Base-by-base conservation (phyloP, 1,284 basidiomycete species). In the Ganoderma meredithae region DNA sequence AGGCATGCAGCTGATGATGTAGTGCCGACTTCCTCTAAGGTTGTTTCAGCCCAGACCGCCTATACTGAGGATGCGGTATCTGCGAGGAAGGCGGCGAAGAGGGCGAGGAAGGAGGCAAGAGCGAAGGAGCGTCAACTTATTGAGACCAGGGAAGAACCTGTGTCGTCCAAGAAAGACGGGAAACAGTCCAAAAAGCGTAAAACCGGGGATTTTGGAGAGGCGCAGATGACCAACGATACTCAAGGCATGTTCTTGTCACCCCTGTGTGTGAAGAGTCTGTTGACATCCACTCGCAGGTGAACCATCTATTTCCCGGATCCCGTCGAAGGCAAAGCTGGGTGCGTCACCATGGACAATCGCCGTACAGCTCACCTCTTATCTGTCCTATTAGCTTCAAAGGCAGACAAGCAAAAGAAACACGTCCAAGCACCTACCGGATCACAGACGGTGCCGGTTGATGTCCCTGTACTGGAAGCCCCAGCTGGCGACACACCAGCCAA, bases 101-200 rank as follows among this genome's bases (percentile, higher is more conserved):
- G 65, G 47, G 64, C 27, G 9, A 63, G 60, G 53, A 63, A 53
- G 66, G 65, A 62, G 62, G 31, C 58, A 7, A 68, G 66, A 66
- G 65, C 59, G 61, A 25, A 53, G 7, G 64, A 68, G 47, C 36
- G 39, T 36, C 62, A 25, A 22, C 13, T 12, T 13, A 5, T n/a
- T 33, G 55, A 58, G 33, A 22, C 36, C 25, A 22, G 19, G 3
- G 40, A 40, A 2, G n/a, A 22, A 15, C 13, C 8, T 22, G n/a
- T 25, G 7, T 33, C 27, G 7, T 39, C 53, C 3, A 61, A 52
- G 31, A 64, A 60, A 17, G 56, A 19, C 17, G 43, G 49, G 22
- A 64, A 65, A 36, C 40, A 9, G 25, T 55, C 60, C 2, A 67
- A 59, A 59, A 72, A 68, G 56, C 71, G 60, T 12, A 68, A 63